These are phyloP conservation scores for Nicotiana undulata DNA, from an alignment of 257 asterid genomes.

Conservation along the genomic window DNA sequence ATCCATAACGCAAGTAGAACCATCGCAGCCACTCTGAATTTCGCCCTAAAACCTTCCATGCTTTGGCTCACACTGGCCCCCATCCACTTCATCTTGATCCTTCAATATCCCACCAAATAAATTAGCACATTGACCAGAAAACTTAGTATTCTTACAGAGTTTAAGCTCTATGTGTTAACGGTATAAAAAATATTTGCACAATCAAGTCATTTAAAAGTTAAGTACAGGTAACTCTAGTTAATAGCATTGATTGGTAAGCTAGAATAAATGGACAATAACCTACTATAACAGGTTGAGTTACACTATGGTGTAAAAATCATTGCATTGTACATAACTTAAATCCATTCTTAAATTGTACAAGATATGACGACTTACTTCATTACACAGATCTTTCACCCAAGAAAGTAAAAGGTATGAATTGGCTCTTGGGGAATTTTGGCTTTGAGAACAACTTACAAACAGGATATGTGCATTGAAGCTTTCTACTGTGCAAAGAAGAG, in stretches of 20 bases:
- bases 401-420: neutral
- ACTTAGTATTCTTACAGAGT: neutral
- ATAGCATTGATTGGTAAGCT: too few relatives aligned
- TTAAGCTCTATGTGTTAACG: too few relatives aligned
- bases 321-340: too few relatives aligned
- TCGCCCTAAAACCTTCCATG: slow-evolving; percentile 35
- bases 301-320: too few relatives aligned
- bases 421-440: neutral
- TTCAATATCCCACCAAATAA: neutral
- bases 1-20: slow-evolving; percentile 44
- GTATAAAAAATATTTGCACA: too few relatives aligned
- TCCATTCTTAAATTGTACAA: neutral
- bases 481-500: neutral
- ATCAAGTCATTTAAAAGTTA: too few relatives aligned
- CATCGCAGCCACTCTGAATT: slow-evolving; percentile 36
- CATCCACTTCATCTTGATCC: slow-evolving; percentile 5
- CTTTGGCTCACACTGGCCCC: neutral
- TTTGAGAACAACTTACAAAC: neutral
- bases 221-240: too few relatives aligned
- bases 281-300: too few relatives aligned
- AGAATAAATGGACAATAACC: too few relatives aligned
- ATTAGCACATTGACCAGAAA: neutral
- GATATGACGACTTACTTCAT: neutral
- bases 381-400: neutral
- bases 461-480: neutral